Evolutionary conservation across 768 basidiomycete species (phyloP).

Genomic region (Paxillus ammoniavirescens): DNA sequence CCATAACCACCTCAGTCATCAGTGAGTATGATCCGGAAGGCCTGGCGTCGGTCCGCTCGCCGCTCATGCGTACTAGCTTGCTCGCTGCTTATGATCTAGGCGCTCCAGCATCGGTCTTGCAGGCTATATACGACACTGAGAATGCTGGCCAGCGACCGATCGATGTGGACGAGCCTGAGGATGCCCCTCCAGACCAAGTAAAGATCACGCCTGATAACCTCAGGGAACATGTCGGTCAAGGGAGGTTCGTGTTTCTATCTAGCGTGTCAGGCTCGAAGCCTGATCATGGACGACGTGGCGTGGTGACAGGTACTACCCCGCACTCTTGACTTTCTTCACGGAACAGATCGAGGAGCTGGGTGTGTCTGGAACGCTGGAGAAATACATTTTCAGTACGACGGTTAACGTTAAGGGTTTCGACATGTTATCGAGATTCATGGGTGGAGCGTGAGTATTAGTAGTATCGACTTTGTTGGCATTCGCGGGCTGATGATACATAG

Average conservation of each 20-base stretch:
- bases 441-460: slow-evolving; percentile 32
- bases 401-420: slow-evolving; percentile 31
- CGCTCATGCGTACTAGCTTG: slow-evolving; percentile 34
- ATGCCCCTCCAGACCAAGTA: slow-evolving; percentile 22
- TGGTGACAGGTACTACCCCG: slow-evolving; percentile 30
- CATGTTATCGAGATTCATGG: slow-evolving; percentile 35
- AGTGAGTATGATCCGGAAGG: slow-evolving; percentile 36
- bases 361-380: slow-evolving; percentile 40
- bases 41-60: neutral
- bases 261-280: slow-evolving; percentile 16
- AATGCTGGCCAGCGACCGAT: slow-evolving; percentile 39
- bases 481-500: slow-evolving; percentile 24
- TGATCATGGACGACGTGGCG: slow-evolving; percentile 33
- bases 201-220: slow-evolving; percentile 45
- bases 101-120: slow-evolving; percentile 42
- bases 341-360: slow-evolving; percentile 38
- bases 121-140: slow-evolving; percentile 49
- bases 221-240: slow-evolving; percentile 47
- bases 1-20: slow-evolving; percentile 61
- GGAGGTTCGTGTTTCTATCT: slow-evolving; percentile 38
- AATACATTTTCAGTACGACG: slow-evolving; percentile 42
- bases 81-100: slow-evolving; percentile 59
- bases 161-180: slow-evolving; percentile 27
- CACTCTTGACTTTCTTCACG: slow-evolving; percentile 41
- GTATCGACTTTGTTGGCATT: neutral